Base-by-base conservation (phyloP, 2,329 filamentous ascomycete species). In the Neopestalotiopsis sp. region DNA sequence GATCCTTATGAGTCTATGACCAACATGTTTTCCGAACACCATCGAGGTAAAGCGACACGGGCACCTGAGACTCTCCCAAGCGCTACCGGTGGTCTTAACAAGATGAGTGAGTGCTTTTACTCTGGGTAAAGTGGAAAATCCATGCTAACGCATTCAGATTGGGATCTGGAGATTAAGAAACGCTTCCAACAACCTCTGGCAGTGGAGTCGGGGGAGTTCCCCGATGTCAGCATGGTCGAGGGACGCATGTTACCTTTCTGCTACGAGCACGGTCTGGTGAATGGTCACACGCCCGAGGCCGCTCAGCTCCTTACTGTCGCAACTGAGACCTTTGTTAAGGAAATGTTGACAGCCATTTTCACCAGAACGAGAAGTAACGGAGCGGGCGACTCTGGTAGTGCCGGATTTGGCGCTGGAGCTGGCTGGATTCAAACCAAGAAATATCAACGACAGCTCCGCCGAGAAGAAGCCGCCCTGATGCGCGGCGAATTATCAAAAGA, bases 381-480 rank as follows among this genome's bases (percentile, higher is more conserved):
- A 0, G 88, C 89, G 3, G 89, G 89, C 38, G 87, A 90, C 70
- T 87, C 86, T 20, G 89, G 87, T 9, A 89, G 83, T 69, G 87
- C 88, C 65, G 89, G 89, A 2, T 90, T 90, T 67, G 91, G 91
- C 3, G 85, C 89, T 42, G 90, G 90, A 57, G 88, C 88, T 57
- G 87, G 86, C 45, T 93, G 92, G 85, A 89, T 98, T 69, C 91
- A 94, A 78, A 97, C 94, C 2, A 88, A 91, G 73, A 91, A 89
- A 69, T 98, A 95, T 80, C 90, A 89, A 71, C 87, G 88, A 69
- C 92, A 94, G 77, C 85, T 97, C 12, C 89, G 90, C 67, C 85
- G 86, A 61, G 95, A 98, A 79, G 94, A 97, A 77, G 87, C 91
- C 58, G 88, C 89, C 0, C 90, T 89, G 32, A 87, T 90, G 56